Evolutionary conservation across 371 early-diverging fungal genomes (phyloP), one percentile per base, ranked within the genome.

Genomic region (Mucor circinelloides): DNA sequence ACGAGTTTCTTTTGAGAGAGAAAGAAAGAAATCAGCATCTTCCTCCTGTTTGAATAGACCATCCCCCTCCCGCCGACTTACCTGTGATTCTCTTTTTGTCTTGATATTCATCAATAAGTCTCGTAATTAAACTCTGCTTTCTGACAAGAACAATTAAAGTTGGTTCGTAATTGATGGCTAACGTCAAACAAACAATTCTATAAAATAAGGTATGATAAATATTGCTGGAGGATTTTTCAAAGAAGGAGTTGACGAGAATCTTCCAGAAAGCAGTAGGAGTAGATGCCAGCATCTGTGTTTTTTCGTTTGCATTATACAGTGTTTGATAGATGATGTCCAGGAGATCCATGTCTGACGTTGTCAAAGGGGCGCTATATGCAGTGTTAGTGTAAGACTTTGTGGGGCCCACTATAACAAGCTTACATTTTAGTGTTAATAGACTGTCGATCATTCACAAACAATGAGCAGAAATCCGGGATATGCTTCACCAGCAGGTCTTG

Each of bases 151-250:
- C 57, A 9, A 62, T 12, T 7, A 78, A 30, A 0, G 75, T 63
- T 0, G 72, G 75, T 48, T 74, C 77, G 55, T 80, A 66, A 30
- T 73, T 44, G 27, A 71, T 74, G 25, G 61, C 54, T 1, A 82
- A 27, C 6, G 73, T 61, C 10, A 76, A 58, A 34, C 64, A 68
- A 9, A 80, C 71, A 9, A 82, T 70, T 58, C 75, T 70, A 68
- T 76, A 82, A 38, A 80, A 80, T 15, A 82, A 42, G 3, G 80
- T 75, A 58, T 80, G 80, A 60, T 80, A 82, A 44, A 79, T 78
- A 55, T 68, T 80, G 50, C 78, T 80, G 34, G 75, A 65, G 25
- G 71, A 65, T 52, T 78, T 76, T 50, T 82, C 83, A 64, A 82
- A 76, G 44, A 82, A 82, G 4, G 75, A 75, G 23, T 80, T 69